Conservation (phyloP, 2,329 filamentous ascomycete species). For the Clonostachys rosea region DNA sequence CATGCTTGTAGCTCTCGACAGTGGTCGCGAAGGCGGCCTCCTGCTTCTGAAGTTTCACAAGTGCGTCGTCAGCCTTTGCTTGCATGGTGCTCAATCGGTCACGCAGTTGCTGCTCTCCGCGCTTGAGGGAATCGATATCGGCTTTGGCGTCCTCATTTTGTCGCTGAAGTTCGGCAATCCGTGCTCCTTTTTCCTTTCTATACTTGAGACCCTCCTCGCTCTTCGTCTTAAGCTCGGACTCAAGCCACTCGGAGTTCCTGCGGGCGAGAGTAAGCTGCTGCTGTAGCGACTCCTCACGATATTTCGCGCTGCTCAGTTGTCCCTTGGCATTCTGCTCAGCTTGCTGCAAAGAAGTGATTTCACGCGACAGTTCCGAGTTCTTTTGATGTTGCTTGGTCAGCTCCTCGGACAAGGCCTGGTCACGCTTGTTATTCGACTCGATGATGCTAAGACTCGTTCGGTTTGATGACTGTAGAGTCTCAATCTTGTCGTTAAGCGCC, state of each 20-base stretch:
- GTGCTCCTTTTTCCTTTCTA: conserved; percentile 89
- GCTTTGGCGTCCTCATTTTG: conserved; percentile 81
- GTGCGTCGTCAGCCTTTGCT: conserved; percentile 79
- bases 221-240: conserved; percentile 87
- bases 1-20: conserved; percentile 83
- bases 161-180: conserved; percentile 83
- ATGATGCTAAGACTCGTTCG: conserved; percentile 85
- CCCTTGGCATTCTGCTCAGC: conserved; percentile 78
- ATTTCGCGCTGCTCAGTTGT: conserved; percentile 75
- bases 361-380: conserved; percentile 75
- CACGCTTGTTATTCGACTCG: conserved; percentile 82
- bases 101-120: conserved; percentile 75
- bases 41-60: conserved; percentile 77
- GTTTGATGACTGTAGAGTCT: conserved; percentile 85
- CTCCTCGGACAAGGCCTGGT: conserved; percentile 82
- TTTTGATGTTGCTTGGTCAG: conserved; percentile 86
- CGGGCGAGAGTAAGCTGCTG: conserved; percentile 87
- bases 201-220: conserved; percentile 81
- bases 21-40: conserved; percentile 76
- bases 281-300: conserved; percentile 83
- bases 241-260: conserved; percentile 89
- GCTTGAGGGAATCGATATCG: conserved; percentile 70
- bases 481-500: conserved; percentile 75
- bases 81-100: conserved; percentile 79
- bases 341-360: conserved; percentile 78